These are phyloP conservation scores for Batrachochytrium dendrobatidis DNA, from an alignment of 371 early-diverging fungal genomes.

Conservation along the genomic window DNA sequence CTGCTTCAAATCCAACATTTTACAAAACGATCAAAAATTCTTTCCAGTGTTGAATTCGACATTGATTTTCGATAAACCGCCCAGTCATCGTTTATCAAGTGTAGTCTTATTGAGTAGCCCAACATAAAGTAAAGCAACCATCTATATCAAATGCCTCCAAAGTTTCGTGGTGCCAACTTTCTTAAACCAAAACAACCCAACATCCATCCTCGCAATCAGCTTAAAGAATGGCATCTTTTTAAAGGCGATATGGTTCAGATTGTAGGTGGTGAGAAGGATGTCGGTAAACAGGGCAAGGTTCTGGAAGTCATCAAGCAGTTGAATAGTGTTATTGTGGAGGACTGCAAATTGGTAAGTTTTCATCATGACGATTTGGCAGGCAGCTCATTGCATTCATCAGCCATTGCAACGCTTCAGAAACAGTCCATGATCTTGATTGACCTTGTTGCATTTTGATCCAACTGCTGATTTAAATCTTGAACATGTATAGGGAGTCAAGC, in stretches of 20 bases:
- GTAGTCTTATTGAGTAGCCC: no score
- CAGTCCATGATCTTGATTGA: not conserved
- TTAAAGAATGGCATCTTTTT: conserved; percentile 54
- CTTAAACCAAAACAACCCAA: conserved; percentile 34
- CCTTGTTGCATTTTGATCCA: not conserved
- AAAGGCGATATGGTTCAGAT: conserved; percentile 51
- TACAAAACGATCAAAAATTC: not conserved
- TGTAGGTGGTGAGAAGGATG: conserved; percentile 46
- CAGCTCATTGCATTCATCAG: no score
- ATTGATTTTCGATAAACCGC: no score
- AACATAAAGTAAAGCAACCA: no score
- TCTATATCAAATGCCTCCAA: no score
- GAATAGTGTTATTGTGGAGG: conserved; percentile 50
- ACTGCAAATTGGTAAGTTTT: conserved; percentile 45
- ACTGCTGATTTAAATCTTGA: not conserved
- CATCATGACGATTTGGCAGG: no score
- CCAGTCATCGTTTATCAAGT: no score
- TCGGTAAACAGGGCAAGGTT: conserved; percentile 54
- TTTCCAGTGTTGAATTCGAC: not conserved
- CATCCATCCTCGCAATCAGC: conserved; percentile 38
- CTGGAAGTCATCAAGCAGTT: conserved; percentile 43
- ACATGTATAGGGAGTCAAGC: conserved; percentile 41
- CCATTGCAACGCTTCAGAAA: no score
- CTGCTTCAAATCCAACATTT: not conserved
- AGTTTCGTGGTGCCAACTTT: conserved; percentile 29